These are phyloP conservation scores for Canavalia gladiata DNA, from an alignment of 306 rosid species.

Conservation along the genomic window DNA sequence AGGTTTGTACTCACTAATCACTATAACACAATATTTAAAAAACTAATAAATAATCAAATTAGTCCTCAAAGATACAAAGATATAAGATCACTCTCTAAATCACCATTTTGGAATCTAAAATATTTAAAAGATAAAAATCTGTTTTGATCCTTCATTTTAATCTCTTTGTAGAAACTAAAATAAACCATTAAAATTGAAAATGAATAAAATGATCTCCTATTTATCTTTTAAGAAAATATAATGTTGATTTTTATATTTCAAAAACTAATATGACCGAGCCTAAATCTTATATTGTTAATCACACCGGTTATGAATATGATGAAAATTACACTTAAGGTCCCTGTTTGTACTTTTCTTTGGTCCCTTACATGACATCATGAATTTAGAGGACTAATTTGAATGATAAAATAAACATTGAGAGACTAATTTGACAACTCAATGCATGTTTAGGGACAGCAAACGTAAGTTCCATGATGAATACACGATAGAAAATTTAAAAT, in stretches of 20 bases:
- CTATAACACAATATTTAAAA: background rate
- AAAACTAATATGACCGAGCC: no score
- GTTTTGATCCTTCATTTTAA: no score
- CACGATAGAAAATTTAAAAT: background rate
- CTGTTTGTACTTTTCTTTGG: background rate
- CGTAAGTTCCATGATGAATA: background rate
- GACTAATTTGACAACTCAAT: background rate
- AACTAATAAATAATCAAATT: background rate
- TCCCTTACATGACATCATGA: background rate
- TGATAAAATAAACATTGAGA: background rate
- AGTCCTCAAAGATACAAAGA: background rate
- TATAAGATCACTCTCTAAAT: no score
- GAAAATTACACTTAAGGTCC: background rate
- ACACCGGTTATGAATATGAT: background rate
- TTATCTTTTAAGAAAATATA: no score
- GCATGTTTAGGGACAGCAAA: background rate
- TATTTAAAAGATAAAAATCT: no score
- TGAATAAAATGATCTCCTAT: no score
- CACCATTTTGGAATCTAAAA: no score
- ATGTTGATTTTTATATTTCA: no score
- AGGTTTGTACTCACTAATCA: conserved; percentile 56
- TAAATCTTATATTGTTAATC: no score
- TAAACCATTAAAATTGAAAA: no score
- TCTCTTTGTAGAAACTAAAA: no score
- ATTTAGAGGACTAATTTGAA: conserved; percentile 1